A percentile compares a stretch with the other conserved stretches of the same genome.
These are phyloP conservation scores for Plasmodium gonderi DNA, from an alignment of 169 alveolate species.

Conservation along the genomic window DNA sequence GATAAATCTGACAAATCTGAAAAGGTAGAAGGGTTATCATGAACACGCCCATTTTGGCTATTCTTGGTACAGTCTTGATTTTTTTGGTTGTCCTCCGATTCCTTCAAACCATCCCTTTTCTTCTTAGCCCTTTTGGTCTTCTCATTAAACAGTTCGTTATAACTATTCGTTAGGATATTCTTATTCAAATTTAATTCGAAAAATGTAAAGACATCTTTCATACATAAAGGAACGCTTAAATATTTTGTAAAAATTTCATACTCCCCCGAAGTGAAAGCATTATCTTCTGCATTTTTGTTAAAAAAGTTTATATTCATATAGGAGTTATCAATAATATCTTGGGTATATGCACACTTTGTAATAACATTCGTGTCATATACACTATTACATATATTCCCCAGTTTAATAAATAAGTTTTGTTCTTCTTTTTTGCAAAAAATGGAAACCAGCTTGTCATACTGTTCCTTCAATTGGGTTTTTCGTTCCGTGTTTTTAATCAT, in stretches of 20 bases:
- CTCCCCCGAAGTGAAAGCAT: constrained; percentile 39
- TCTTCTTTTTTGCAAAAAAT: constrained; percentile 17
- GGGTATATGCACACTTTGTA: neutral
- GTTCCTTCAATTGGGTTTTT: neutral
- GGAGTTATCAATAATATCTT: constrained; percentile 53
- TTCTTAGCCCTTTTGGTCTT: neutral
- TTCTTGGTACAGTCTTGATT: neutral
- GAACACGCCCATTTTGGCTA: too few species aligned
- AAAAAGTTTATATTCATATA: constrained; percentile 32
- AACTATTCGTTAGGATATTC: constrained; percentile 34
- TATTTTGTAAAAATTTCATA: constrained; percentile 59
- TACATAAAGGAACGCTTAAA: constrained; percentile 58
- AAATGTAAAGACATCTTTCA: constrained; percentile 73
- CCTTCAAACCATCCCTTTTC: neutral
- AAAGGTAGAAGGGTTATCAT: neutral
- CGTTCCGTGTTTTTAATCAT: constrained; percentile 46
- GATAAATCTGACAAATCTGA: constrained; percentile 5
- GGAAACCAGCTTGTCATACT: constrained; percentile 32
- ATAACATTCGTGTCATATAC: neutral
- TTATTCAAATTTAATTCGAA: constrained; percentile 61
- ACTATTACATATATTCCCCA: constrained; percentile 12
- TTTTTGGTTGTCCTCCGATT: neutral
- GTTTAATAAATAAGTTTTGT: constrained; percentile 20
- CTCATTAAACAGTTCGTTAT: constrained; percentile 25
- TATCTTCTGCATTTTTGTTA: constrained; percentile 41